phyloP scores from a whole-genome alignment of 2,329 filamentous ascomycete genomes.

The Epichloe coenophiala region DNA sequence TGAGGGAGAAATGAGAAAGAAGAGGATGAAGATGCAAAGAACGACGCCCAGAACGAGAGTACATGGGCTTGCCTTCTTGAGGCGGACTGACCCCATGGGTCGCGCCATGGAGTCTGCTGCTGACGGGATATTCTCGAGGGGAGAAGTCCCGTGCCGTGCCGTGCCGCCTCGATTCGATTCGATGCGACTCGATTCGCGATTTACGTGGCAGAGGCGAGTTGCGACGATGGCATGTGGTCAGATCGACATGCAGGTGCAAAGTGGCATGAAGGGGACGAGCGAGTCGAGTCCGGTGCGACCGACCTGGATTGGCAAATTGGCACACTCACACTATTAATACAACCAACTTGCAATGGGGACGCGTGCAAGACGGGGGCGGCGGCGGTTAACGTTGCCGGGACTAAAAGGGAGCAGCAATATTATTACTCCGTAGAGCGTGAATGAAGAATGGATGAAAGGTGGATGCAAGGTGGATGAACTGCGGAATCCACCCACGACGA shows the following conservation, averaged over 20 bases:
- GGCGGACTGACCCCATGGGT: constrained; percentile 51
- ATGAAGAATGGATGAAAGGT: too few species aligned
- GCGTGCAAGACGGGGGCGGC: not conserved
- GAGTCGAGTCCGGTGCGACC: not conserved
- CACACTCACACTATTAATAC: too few species aligned
- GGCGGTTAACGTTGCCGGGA: not conserved
- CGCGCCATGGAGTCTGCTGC: constrained; percentile 32
- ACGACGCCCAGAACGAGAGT: constrained; percentile 59
- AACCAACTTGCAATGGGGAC: too few species aligned
- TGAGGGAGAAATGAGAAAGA: constrained; percentile 45
- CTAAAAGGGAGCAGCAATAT: not conserved
- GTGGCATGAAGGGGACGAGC: not conserved
- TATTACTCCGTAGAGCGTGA: too few species aligned
- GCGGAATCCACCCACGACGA: not conserved
- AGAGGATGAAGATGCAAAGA: constrained; percentile 58
- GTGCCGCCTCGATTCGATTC: not conserved
- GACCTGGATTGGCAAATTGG: not conserved
- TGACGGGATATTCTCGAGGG: not conserved
- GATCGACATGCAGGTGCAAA: not conserved
- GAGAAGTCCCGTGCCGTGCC: not conserved
- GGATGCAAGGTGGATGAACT: too few species aligned
- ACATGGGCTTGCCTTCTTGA: constrained; percentile 68
- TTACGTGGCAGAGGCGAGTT: constrained; percentile 5
- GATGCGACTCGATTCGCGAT: not conserved
- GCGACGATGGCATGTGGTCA: constrained; percentile 5